A percentile compares a stretch with the other conserved stretches of the same genome.
These are phyloP conservation scores for Mitragyna speciosa DNA, from an alignment of 257 asterid genomes.

Conservation along the genomic window DNA sequence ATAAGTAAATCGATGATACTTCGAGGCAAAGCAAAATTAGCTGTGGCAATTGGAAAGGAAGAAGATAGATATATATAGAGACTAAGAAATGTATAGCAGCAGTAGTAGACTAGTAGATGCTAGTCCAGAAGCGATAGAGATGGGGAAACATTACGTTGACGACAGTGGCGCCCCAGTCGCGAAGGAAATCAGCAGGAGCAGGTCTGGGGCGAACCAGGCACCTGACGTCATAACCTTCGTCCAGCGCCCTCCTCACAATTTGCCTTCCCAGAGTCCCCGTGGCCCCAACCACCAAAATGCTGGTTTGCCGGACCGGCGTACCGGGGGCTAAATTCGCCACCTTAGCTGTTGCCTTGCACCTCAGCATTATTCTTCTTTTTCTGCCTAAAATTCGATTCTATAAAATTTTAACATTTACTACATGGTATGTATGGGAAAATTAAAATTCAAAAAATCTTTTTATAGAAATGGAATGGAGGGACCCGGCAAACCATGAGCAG, in stretches of 20 bases:
- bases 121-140: too few species aligned
- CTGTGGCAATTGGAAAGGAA: too few species aligned
- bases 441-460: background rate
- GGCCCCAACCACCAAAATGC: slow-evolving; percentile 89
- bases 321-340: slow-evolving; percentile 80
- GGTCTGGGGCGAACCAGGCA: slow-evolving; percentile 97
- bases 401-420: background rate
- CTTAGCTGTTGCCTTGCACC: slow-evolving; percentile 48
- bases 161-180: slow-evolving; percentile 99
- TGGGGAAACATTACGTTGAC: slow-evolving; percentile 55
- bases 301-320: slow-evolving; percentile 85
- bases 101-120: background rate
- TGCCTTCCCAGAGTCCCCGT: slow-evolving; percentile 98
- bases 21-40: too few species aligned
- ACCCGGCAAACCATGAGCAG: background rate
- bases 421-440: too few species aligned
- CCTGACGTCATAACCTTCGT: slow-evolving; percentile 93
- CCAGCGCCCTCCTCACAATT: slow-evolving; percentile 88
- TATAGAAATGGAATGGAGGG: too few species aligned
- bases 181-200: slow-evolving; percentile 97
- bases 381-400: slow-evolving; percentile 12
- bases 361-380: slow-evolving; percentile 27
- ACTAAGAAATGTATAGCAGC: too few species aligned
- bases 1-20: too few species aligned
- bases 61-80: too few species aligned